These are phyloP conservation scores for Penicillium goetzii DNA, from an alignment of 495 filamentous ascomycete species.

Conservation along the genomic window DNA sequence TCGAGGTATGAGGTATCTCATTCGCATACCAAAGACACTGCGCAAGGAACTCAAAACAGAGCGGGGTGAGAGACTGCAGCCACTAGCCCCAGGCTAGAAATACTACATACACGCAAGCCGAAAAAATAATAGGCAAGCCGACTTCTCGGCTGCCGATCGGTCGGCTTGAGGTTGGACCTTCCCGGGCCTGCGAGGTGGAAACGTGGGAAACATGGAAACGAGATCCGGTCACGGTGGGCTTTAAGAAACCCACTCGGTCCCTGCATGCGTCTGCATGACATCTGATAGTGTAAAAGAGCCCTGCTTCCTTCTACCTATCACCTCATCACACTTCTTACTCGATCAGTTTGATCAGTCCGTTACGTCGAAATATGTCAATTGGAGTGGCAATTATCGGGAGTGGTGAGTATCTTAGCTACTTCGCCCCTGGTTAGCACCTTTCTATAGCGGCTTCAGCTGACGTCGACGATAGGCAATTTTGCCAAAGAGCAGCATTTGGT, in stretches of 20 bases:
- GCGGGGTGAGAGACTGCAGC: neutral
- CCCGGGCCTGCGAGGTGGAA: conserved; percentile 22
- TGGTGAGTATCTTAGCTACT: conserved; percentile 53
- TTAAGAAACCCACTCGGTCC: conserved; percentile 22
- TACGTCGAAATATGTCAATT: conserved; percentile 35
- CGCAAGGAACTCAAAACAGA: neutral
- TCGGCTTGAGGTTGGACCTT: conserved; percentile 32
- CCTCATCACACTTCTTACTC: neutral
- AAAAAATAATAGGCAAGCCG: conserved; percentile 14
- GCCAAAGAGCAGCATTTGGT: conserved; percentile 49
- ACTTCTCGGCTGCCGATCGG: conserved; percentile 9
- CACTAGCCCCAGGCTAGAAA: neutral
- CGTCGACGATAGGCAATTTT: conserved; percentile 50
- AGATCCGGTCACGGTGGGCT: conserved; percentile 12
- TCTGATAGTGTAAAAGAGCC: conserved; percentile 1
- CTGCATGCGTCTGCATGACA: conserved; percentile 23
- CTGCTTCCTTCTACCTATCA: neutral
- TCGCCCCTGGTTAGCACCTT: conserved; percentile 31
- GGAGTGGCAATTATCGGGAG: conserved; percentile 72
- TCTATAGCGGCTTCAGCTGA: conserved; percentile 12
- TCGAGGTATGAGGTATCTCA: neutral
- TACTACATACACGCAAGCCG: neutral
- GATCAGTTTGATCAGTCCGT: neutral
- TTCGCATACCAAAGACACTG: neutral
- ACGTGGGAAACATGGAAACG: conserved; percentile 3